A percentile compares a stretch with the other conserved stretches of the same genome.
These are phyloP conservation scores for Salinomyces thailandicus DNA, from an alignment of 2,329 filamentous ascomycete species.

Conservation along the genomic window DNA sequence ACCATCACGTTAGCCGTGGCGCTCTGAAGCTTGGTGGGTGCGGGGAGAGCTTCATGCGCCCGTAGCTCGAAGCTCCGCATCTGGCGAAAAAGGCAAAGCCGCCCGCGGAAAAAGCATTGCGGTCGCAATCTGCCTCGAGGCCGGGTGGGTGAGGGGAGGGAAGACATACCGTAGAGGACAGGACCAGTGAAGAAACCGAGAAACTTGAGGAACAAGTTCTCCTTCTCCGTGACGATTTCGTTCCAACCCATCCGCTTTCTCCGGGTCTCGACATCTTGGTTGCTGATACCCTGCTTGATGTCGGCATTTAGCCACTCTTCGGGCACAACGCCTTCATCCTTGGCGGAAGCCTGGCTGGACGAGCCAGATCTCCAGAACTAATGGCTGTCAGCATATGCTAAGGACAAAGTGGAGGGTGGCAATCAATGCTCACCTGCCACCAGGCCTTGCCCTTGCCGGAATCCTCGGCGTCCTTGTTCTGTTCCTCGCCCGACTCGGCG, in stretches of 20 bases:
- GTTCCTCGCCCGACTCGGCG: slow-evolving; percentile 28
- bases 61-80: slow-evolving; percentile 11
- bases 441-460: slow-evolving; percentile 43
- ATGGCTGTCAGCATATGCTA: neutral
- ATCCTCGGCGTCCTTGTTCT: slow-evolving; percentile 36
- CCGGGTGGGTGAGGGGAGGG: slow-evolving; percentile 3
- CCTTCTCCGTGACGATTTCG: slow-evolving; percentile 63
- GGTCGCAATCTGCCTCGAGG: slow-evolving; percentile 6
- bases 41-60: slow-evolving; percentile 17
- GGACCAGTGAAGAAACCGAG: slow-evolving; percentile 65
- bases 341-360: slow-evolving; percentile 21
- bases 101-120: slow-evolving; percentile 13
- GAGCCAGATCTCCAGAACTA: slow-evolving; percentile 42
- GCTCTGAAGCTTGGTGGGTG: slow-evolving; percentile 3
- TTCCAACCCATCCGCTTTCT: slow-evolving; percentile 60
- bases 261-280: slow-evolving; percentile 50
- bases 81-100: slow-evolving; percentile 15
- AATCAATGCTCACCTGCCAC: slow-evolving; percentile 13
- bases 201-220: slow-evolving; percentile 66
- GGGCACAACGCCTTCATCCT: slow-evolving; percentile 38
- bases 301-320: slow-evolving; percentile 62
- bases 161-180: slow-evolving; percentile 60
- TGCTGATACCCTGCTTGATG: slow-evolving; percentile 52
- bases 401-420: neutral
- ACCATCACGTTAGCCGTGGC: slow-evolving; percentile 16